phyloP scores from a whole-genome alignment of 169 alveolate species.

The Cryptosporidium ubiquitum region DNA sequence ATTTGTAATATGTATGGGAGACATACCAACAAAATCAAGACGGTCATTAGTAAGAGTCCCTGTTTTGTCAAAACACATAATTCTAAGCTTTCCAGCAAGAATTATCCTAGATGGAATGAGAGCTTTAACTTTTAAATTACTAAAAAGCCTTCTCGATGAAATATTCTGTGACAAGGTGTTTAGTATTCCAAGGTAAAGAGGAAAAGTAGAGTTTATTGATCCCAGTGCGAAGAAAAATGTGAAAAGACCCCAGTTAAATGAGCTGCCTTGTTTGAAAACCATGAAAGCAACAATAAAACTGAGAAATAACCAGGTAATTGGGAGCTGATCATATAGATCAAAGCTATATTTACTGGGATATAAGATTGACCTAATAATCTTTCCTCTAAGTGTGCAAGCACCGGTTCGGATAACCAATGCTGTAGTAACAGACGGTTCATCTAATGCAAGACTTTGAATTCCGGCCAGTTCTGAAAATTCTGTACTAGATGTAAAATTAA shows the following conservation, averaged over 20 bases:
- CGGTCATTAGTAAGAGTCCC: constrained; percentile 97
- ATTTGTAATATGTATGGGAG: constrained; percentile 4
- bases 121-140: constrained; percentile 88
- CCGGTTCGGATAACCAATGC: constrained; percentile 91
- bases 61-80: constrained; percentile 96
- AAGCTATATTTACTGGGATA: constrained; percentile 89
- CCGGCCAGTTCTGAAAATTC: constrained; percentile 4
- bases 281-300: constrained; percentile 67
- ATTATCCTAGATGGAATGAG: constrained; percentile 96
- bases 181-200: constrained; percentile 52
- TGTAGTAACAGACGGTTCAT: neutral
- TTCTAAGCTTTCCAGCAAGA: constrained; percentile 94
- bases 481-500: neutral
- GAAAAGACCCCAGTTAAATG: constrained; percentile 84
- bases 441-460: neutral
- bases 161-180: constrained; percentile 84
- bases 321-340: constrained; percentile 77
- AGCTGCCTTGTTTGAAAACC: constrained; percentile 75
- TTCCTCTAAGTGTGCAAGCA: constrained; percentile 90
- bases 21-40: constrained; percentile 85
- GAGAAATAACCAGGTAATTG: constrained; percentile 71
- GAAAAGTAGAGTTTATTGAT: constrained; percentile 28
- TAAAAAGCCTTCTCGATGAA: constrained; percentile 90
- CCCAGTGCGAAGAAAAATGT: constrained; percentile 88
- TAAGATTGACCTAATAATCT: constrained; percentile 91